phyloP scores from a whole-genome alignment of 106 monocot genomes.

The Dioscorea dumetorum region DNA sequence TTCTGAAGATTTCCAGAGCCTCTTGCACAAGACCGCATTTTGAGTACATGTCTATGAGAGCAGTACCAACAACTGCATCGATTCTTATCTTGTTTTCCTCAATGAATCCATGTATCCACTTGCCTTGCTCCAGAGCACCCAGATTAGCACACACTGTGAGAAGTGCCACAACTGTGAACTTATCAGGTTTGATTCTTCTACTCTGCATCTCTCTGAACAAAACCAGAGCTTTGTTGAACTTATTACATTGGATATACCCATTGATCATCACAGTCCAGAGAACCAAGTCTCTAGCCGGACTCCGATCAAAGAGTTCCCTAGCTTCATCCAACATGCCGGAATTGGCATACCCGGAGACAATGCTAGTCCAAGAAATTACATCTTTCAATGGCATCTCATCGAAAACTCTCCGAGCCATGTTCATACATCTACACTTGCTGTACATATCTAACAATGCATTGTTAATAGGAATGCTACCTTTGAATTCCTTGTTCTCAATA shows the following conservation, averaged over 20 bases:
- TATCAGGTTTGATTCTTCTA: constrained; percentile 28
- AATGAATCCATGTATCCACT: constrained; percentile 36
- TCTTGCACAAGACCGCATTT: constrained; percentile 43
- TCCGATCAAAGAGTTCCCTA: constrained; percentile 15
- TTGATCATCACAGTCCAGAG: constrained; percentile 40
- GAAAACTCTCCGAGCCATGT: constrained; percentile 16
- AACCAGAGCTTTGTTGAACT: constrained; percentile 25
- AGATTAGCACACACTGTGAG: constrained; percentile 43
- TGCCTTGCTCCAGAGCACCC: constrained; percentile 45
- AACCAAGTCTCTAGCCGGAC: constrained; percentile 30
- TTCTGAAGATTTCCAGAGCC: constrained; percentile 32
- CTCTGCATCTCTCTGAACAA: constrained; percentile 39
- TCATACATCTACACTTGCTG: constrained; percentile 22
- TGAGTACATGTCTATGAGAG: constrained; percentile 43
- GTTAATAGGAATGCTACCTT: constrained; percentile 20
- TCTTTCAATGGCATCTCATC: constrained; percentile 17
- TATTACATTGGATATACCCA: constrained; percentile 24
- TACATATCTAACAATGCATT: constrained; percentile 51
- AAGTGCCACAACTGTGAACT: constrained; percentile 35
- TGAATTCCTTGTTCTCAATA: constrained; percentile 9
- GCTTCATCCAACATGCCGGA: constrained; percentile 22
- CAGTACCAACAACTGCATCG: constrained; percentile 38
- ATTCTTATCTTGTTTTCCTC: constrained; percentile 18
- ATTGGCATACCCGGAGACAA: constrained; percentile 27
- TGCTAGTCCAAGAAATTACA: constrained; percentile 32